phyloP scores from a whole-genome alignment of 2,329 filamentous ascomycete species.

The Cercospora nicotianae region DNA sequence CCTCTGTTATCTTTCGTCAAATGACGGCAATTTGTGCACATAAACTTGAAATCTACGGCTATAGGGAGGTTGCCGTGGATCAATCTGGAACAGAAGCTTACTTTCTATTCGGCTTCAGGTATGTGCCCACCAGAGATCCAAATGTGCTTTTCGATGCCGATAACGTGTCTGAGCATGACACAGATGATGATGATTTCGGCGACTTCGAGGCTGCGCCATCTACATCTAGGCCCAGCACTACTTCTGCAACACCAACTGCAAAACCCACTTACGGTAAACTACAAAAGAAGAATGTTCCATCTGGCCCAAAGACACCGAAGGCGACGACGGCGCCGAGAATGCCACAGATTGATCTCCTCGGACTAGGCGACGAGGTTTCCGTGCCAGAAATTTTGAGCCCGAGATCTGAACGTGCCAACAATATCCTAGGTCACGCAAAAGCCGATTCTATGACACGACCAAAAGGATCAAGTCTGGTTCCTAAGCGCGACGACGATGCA shows the following conservation, averaged over 20 bases:
- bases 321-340: slow-evolving; percentile 8
- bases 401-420: slow-evolving; percentile 13
- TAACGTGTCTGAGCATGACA: slow-evolving; percentile 30
- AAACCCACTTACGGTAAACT: slow-evolving; percentile 5
- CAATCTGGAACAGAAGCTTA: not conserved
- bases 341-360: slow-evolving; percentile 34
- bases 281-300: slow-evolving; percentile 14
- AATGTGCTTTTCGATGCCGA: slow-evolving; percentile 40
- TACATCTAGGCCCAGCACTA: not conserved
- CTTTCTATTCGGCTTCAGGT: not conserved
- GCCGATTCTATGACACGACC: slow-evolving; percentile 19
- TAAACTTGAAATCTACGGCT: not conserved
- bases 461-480: slow-evolving; percentile 12
- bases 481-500: slow-evolving; percentile 26
- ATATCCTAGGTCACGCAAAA: slow-evolving; percentile 18
- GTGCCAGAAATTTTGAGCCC: slow-evolving; percentile 21
- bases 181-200: slow-evolving; percentile 38
- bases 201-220: slow-evolving; percentile 34
- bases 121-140: slow-evolving; percentile 27
- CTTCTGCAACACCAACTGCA: not conserved
- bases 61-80: not conserved
- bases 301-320: not conserved
- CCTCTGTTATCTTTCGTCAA: not conserved
- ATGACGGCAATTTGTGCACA: not conserved
- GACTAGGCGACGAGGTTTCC: slow-evolving; percentile 29